phyloP scores from a whole-genome alignment of 345 rosid species.

The Lumnitzera racemosa region DNA sequence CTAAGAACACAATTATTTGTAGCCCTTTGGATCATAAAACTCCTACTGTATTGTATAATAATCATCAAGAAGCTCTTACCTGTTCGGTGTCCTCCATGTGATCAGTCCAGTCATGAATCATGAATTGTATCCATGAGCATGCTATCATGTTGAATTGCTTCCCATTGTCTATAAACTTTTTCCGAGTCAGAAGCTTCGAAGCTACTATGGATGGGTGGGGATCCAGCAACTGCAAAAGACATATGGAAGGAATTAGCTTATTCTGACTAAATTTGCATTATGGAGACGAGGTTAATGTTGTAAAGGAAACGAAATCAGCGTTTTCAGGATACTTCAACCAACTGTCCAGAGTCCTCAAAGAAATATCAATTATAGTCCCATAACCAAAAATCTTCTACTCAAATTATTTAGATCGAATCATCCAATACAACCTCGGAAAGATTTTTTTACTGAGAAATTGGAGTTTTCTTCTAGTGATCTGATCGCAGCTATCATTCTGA shows the following conservation, averaged over 20 bases:
- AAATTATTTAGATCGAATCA: no score
- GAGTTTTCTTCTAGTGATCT: no score
- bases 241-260: neutral
- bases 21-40: neutral
- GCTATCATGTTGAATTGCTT: constrained; percentile 74
- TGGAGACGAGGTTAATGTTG: no score
- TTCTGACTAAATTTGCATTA: neutral
- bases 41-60: neutral
- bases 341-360: no score
- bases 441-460: no score
- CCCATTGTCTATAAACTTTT: constrained; percentile 46
- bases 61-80: constrained; percentile 16
- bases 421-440: no score
- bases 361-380: no score
- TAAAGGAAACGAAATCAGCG: neutral
- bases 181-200: constrained; percentile 49
- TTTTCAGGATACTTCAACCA: no score
- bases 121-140: constrained; percentile 75
- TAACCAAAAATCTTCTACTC: no score
- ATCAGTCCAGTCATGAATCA: constrained; percentile 90
- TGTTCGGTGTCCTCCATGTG: constrained; percentile 65
- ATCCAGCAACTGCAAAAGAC: constrained; percentile 38
- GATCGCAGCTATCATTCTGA: no score
- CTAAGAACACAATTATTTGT: no score
- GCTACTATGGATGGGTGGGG: constrained; percentile 73